Percentiles rank a stretch among this genome's conserved stretches.
phyloP scores from a whole-genome alignment of 345 rosid species.

The Clausena lansium region DNA sequence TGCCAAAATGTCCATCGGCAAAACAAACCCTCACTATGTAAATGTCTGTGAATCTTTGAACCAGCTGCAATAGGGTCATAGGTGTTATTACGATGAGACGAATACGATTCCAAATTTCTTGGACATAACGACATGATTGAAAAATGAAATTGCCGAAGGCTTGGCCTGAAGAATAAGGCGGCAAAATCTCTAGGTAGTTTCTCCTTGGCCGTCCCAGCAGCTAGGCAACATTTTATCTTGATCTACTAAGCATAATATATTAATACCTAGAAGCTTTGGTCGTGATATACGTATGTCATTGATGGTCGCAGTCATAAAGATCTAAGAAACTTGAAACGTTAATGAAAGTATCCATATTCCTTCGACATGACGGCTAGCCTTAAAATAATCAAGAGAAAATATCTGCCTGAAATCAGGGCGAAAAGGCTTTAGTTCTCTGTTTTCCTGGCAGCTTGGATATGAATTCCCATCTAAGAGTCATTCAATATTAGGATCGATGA shows the following conservation, averaged over 20 bases:
- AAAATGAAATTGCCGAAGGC: neutral
- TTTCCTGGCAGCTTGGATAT: neutral
- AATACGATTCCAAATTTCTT: neutral
- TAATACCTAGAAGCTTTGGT: neutral
- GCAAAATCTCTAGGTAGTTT: neutral
- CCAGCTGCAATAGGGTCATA: too few species aligned
- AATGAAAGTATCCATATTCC: neutral
- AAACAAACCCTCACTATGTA: too few species aligned
- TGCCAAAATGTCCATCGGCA: too few species aligned
- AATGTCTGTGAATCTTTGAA: too few species aligned
- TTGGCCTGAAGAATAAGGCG: neutral
- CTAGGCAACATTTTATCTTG: neutral
- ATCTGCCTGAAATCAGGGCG: neutral
- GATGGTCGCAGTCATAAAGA: neutral
- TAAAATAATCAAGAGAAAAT: neutral
- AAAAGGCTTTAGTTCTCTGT: neutral
- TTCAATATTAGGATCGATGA: neutral
- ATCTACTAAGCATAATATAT: neutral
- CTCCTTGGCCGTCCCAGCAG: conserved; percentile 11
- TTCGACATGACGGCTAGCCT: neutral
- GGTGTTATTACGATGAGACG: too few species aligned
- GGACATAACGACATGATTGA: too few species aligned
- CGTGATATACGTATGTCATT: neutral
- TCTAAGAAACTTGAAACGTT: neutral
- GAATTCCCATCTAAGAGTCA: neutral